Evolutionary conservation across 139 green algal species (phyloP).

Genomic region (Tetradesmus lagerheimii): DNA sequence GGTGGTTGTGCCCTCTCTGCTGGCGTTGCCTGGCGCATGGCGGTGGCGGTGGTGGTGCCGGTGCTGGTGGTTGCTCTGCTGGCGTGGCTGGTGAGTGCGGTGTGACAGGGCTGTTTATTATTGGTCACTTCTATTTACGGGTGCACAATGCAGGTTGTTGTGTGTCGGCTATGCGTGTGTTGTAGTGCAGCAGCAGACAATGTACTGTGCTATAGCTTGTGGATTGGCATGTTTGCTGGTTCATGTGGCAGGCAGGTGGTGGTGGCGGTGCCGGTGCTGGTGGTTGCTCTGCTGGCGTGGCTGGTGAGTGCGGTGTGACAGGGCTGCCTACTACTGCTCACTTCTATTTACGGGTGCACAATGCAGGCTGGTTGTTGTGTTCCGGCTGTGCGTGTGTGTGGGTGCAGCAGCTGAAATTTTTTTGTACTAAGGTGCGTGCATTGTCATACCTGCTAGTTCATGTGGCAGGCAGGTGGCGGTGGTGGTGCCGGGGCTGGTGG

Average conservation of each 20-base stretch:
- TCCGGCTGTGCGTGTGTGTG: not conserved
- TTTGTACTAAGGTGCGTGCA: not conserved
- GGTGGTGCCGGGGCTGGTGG: not conserved
- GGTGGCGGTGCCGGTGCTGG: not conserved
- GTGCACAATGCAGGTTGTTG: no score
- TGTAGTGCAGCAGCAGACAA: not conserved
- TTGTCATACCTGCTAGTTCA: not conserved
- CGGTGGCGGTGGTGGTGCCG: conserved; percentile 25
- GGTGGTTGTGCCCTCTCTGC: not conserved
- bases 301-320: not conserved
- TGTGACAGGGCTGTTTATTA: not conserved
- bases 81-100: not conserved
- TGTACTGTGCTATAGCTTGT: not conserved
- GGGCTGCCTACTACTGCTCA: not conserved
- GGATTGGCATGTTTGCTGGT: not conserved
- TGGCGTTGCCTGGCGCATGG: not conserved
- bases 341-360: not conserved
- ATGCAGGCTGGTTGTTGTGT: not conserved
- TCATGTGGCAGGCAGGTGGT: not conserved
- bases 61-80: not conserved
- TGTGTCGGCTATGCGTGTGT: not conserved
- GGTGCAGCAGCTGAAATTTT: not conserved
- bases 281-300: not conserved
- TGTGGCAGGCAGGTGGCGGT: not conserved
- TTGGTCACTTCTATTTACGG: no score